phyloP scores from a whole-genome alignment of 257 asterid species.

The Ajuga chamaepitys region DNA sequence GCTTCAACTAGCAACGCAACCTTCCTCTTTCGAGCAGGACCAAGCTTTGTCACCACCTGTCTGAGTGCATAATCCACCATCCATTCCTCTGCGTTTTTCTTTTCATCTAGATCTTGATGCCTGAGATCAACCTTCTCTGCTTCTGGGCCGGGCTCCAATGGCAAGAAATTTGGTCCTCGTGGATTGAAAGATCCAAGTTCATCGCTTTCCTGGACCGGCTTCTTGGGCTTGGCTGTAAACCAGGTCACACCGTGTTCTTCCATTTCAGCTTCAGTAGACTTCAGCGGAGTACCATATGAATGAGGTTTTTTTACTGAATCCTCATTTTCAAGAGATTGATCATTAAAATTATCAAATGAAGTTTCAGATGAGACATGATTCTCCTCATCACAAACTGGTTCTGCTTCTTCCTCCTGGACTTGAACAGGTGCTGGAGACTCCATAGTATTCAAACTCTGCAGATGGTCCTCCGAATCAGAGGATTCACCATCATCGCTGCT shows the following conservation, averaged over 20 bases:
- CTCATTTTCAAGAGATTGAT: not conserved
- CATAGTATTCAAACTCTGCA: not conserved
- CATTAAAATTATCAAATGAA: not conserved
- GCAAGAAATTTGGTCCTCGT: slow-evolving; percentile 67
- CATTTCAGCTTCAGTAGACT: slow-evolving; percentile 1
- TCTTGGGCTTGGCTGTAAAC: slow-evolving; percentile 22
- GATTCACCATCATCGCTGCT: slow-evolving; percentile 23
- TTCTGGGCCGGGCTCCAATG: slow-evolving; percentile 49
- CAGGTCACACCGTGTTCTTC: slow-evolving; percentile 11
- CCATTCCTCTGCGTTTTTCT: slow-evolving; percentile 77
- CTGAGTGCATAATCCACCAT: slow-evolving; percentile 85
- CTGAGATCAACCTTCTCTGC: slow-evolving; percentile 72
- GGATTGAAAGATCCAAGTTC: slow-evolving; percentile 55
- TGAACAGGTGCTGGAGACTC: not conserved
- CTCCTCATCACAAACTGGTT: slow-evolving; percentile 1
- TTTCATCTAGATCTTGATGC: slow-evolving; percentile 70
- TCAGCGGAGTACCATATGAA: not conserved
- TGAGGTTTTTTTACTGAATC: slow-evolving; percentile 11
- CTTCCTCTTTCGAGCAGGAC: slow-evolving; percentile 70
- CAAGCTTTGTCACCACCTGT: slow-evolving; percentile 61
- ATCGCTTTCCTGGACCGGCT: slow-evolving; percentile 18
- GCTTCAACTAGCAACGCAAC: slow-evolving; percentile 82
- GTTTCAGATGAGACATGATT: not conserved
- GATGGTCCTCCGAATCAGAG: slow-evolving; percentile 10
- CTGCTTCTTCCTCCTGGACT: slow-evolving; percentile 11